Evolutionary conservation across 164 flowering plant species (phyloP), one percentile per base, ranked within the genome.

Genomic region (Chimonanthus salicifolius): DNA sequence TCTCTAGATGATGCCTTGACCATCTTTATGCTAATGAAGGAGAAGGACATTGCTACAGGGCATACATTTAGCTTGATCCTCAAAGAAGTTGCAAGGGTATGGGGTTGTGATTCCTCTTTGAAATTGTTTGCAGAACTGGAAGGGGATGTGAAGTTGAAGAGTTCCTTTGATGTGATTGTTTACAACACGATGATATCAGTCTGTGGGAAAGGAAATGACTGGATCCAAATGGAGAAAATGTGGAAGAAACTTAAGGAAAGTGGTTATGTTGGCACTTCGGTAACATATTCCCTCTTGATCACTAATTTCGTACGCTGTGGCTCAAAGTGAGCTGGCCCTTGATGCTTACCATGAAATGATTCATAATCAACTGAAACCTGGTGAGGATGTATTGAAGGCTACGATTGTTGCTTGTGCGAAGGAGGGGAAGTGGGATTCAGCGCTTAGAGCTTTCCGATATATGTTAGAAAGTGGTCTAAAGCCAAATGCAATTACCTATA

Each of bases 131-230:
- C 21, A 47, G 83, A 84, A 82, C 78, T 83, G 73, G 88, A 80
- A 77, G 76, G 73, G 21, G 79, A 84, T 49, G 77, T 75, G 10
- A 77, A 74, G 46, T 71, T 67, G 62, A 82, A 71, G 74, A 78
- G 77, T 44, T 66, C 68, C 68, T 85, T 89, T 77, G 99, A 95
- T 82, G 80, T 77, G 2, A 68, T 90, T 72, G 91, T 88, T 49
- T 93, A 92, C 75, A 95, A 93, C 84, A 93, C 97, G 5, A 83
- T 93, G 86, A 84, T 93, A 46, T 83, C 98, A 0, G 71, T 90
- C 45, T 90, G 89, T 76, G 91, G 85, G 3, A 83, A 82, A 80
- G 82, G 15, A 46, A 81, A 87, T 44, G 74, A 90, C 60, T 89
- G 96, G 97, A 54, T 77, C 71, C 81, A 85, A 68, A 78, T 87